Conservation (phyloP, 441 rosid genomes). For the Brassica balearica region DNA sequence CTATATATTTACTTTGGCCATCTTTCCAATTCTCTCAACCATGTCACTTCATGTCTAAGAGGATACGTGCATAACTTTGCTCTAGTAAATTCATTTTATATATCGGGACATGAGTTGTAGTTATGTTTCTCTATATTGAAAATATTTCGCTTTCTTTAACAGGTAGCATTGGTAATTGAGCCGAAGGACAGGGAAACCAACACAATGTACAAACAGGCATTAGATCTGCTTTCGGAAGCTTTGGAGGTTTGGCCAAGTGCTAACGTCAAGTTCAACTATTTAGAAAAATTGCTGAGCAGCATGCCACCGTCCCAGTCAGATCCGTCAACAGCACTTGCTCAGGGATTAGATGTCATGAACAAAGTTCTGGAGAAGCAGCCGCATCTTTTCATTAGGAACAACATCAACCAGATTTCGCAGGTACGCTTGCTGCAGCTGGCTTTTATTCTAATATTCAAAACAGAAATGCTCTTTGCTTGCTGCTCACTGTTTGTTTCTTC, state of each 20-base stretch:
- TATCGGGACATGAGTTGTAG: constrained; percentile 11
- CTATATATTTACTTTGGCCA: not conserved
- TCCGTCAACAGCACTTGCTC: constrained; percentile 96
- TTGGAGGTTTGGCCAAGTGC: constrained; percentile 99
- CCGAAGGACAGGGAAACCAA: constrained; percentile 99
- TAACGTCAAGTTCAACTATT: constrained; percentile 95
- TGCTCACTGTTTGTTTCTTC: constrained; percentile 29
- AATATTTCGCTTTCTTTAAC: constrained; percentile 37
- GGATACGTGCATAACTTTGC: constrained; percentile 10
- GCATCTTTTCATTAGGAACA: constrained; percentile 91
- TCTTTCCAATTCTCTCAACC: constrained; percentile 6
- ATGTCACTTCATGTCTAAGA: constrained; percentile 31
- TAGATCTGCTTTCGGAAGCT: constrained; percentile 95
- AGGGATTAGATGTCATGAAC: constrained; percentile 99
- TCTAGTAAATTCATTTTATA: constrained; percentile 14
- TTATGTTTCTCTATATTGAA: constrained; percentile 1
- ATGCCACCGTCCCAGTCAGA: constrained; percentile 97
- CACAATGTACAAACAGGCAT: constrained; percentile 93
- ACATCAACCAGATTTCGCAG: constrained; percentile 92
- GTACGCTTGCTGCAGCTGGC: constrained; percentile 54
- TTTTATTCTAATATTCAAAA: constrained; percentile 29
- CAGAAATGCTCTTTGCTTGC: constrained; percentile 16
- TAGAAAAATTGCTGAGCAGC: constrained; percentile 89
- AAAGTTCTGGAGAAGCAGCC: constrained; percentile 99
- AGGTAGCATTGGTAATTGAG: constrained; percentile 99